Evolutionary conservation across 2,329 filamentous ascomycete species (phyloP).

Genomic region (Neofusicoccum kwambonambiense): DNA sequence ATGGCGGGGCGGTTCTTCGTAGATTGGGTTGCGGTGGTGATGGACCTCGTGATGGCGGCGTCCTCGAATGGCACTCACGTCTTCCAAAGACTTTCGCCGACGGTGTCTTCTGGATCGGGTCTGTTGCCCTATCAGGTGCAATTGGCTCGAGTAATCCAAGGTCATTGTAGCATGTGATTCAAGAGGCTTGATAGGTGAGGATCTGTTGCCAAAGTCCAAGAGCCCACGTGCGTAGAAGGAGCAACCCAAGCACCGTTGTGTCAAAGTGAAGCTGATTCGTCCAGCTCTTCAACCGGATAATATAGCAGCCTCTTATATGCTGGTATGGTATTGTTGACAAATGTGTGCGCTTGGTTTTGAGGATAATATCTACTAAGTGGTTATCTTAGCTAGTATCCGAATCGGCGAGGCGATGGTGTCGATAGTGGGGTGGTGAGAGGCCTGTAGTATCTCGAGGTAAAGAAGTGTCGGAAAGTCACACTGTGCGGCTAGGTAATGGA

Average conservation of each 20-base stretch:
- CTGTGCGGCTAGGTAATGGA: too few species aligned
- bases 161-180: neutral
- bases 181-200: neutral
- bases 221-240: neutral
- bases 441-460: too few species aligned
- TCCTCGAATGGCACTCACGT: neutral
- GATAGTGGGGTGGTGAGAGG: too few species aligned
- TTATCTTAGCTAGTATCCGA: too few species aligned
- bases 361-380: too few species aligned
- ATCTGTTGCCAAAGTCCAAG: neutral
- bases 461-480: too few species aligned
- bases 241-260: neutral
- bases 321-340: too few species aligned
- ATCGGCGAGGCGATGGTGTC: too few species aligned
- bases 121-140: neutral
- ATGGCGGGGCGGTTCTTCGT: neutral
- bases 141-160: neutral
- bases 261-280: neutral
- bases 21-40: neutral
- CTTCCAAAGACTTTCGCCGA: neutral
- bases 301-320: too few species aligned
- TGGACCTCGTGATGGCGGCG: neutral
- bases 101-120: neutral
- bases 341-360: too few species aligned
- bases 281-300: too few species aligned